Base-by-base conservation (phyloP, 2,329 filamentous ascomycete genomes). In the Lachnum nothofagi region DNA sequence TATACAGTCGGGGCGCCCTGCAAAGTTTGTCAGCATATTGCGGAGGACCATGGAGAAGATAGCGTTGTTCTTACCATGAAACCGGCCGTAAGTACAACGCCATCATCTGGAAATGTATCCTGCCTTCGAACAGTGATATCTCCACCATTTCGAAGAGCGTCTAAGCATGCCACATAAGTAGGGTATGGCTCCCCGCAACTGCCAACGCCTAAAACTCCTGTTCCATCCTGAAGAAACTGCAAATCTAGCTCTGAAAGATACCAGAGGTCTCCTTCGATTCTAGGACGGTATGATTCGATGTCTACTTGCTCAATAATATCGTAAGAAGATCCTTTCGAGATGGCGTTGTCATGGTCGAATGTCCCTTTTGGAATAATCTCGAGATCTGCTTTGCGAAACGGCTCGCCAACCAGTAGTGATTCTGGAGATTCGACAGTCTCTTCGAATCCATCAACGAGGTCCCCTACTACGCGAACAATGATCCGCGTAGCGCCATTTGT, bases 151-250 rank as follows among this genome's bases (percentile, higher is more conserved):
- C 54, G 44, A 24, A 64, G 52, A 7, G 57, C 59, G 16, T 55
- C 38, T 16, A 74, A 54, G 9, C 68, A 64, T 51, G 74, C 71
- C 29, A 77, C 62, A 23, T 72, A 75, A 47, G 74, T 70, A n/a
- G 67, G 61, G 51, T 71, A 71, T 9, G 70, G 64, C 33, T 69
- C 65, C 2, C 79, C 79, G 17, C 80, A 79, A 5, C 80, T 79
- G 17, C 79, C 80, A 0, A 78, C 80, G 2, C 78, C 80, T 0
- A 84, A 70, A 44, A 84, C 77, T 53, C 81, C 81, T 59, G 78
- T 80, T 1, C 80, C 80, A 6, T 70, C 76, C 0, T 76, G 65
- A 27, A 83, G 76, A 68, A 75, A 83, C 24, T 68, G 63, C 3
- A 83, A 66, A 59, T 83, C 80, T 0, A 74, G 76, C 57, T 82